These are phyloP conservation scores for Pulveroboletus sp. DNA, from an alignment of 768 basidiomycete genomes.

Conservation along the genomic window DNA sequence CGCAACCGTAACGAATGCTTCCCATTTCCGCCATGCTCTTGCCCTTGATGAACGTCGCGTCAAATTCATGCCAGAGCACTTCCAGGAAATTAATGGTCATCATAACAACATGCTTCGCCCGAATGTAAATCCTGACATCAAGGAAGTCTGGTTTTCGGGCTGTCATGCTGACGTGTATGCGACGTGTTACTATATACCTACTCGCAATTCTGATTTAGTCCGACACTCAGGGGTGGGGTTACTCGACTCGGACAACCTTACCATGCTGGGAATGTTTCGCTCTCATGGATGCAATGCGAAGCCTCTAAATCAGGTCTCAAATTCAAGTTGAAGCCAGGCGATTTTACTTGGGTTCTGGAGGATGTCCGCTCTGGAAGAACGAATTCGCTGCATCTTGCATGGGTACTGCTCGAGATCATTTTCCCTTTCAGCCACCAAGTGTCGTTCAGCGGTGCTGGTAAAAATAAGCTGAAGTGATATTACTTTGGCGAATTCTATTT, in stretches of 20 bases:
- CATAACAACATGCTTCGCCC: neutral
- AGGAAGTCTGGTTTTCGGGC: constrained; percentile 1
- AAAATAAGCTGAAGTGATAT: neutral
- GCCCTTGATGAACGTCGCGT: neutral
- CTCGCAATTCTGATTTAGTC: neutral
- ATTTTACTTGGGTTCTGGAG: neutral
- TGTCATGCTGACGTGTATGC: neutral
- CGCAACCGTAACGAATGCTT: neutral
- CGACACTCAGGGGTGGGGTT: neutral
- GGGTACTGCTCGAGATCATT: neutral
- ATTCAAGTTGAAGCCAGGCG: neutral
- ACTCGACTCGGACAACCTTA: neutral
- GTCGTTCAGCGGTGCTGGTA: neutral
- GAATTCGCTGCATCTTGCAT: neutral
- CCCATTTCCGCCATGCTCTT: constrained; percentile 1
- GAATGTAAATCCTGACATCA: neutral
- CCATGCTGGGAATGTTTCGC: constrained; percentile 1
- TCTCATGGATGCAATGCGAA: neutral
- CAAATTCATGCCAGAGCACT: constrained; percentile 1
- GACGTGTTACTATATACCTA: neutral
- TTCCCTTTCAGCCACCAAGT: constrained; percentile 2
- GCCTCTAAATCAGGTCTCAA: neutral
- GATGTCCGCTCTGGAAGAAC: neutral
- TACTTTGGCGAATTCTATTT: neutral
- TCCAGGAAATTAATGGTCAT: neutral